A percentile compares a stretch with the other conserved stretches of the same genome.
Evolutionary conservation across 192 early-diverging fungal species (phyloP).

Genomic region (Phlyctochytrium planicorne): DNA sequence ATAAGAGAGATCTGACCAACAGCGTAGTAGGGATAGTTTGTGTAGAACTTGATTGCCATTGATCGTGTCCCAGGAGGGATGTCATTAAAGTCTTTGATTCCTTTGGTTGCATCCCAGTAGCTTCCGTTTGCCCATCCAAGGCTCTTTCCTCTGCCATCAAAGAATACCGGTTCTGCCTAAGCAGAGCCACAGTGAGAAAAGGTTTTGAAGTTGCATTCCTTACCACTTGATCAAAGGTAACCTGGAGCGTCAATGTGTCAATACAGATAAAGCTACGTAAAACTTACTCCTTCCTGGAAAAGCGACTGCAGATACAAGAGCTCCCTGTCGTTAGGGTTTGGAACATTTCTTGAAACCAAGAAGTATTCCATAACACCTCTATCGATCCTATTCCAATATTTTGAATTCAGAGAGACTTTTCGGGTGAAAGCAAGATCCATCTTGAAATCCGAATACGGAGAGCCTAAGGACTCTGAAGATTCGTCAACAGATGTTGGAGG

Average conservation of each 20-base stretch:
- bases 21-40: constrained; percentile 5
- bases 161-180: too few species aligned
- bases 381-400: neutral
- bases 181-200: too few species aligned
- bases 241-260: neutral
- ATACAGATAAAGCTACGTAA: too few species aligned
- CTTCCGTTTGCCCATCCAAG: too few species aligned
- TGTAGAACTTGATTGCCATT: neutral
- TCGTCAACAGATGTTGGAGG: too few species aligned
- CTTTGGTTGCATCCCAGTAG: neutral
- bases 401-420: neutral
- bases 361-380: neutral
- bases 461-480: too few species aligned
- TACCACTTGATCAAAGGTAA: neutral
- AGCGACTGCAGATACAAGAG: neutral
- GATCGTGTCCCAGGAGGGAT: neutral
- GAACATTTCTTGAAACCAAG: neutral
- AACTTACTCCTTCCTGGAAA: neutral
- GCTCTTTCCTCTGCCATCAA: too few species aligned
- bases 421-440: neutral
- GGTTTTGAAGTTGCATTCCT: too few species aligned
- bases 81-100: neutral
- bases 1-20: neutral
- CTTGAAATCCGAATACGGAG: too few species aligned
- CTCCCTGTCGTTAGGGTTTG: neutral